Evolutionary conservation across 1,139 yeast genomes (phyloP), one percentile per base, ranked within the genome.

Genomic region (Pichia cactophila): DNA sequence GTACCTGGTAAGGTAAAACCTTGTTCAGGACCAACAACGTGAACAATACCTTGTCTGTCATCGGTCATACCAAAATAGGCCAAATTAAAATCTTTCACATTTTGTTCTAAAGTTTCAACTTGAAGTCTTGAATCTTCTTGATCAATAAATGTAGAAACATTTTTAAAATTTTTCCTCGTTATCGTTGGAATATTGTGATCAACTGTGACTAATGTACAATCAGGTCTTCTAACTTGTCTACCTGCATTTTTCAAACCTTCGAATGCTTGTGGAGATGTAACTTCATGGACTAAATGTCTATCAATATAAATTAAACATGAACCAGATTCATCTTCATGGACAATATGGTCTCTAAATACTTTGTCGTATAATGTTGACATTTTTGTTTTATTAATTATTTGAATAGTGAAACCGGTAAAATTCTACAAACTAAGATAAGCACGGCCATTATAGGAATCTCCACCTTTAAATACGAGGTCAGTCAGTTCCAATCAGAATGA

Each of bases 1-100:
- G 97, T 88, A 61, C 98, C 98, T 29, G 98, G 98, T 50, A 92
- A 75, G 33, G 98, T 92, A 71, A 92, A 92, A 43, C 97, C 98
- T 70, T 92, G 97, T 69, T 92, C 98, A 37, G 98, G 98, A 42
- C 98, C 98, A 53, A 92, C 95, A 59, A 92, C 88, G 68, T 92
- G 98, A 50, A 92, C 98, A 65, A 92, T 92, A 61, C 98, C 98
- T 71, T 92, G 98, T 70, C 97, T 82, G 56, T 76, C 76, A 69
- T 92, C 97, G 50, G 81, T 78, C 94, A 92, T 86, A 56, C 98
- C 98, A 58, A 92, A 90, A 66, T 84, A 92, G 17, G 96, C 83
- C 42, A 92, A 83, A 58, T 80, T 92, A 62, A 90, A 92, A 57
- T 83, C 87, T 69, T 82, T 83, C 59, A 92, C 97, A 63, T 92